Evolutionary conservation across 768 basidiomycete genomes (phyloP).

Genomic region (Cystobasidium tubakii): DNA sequence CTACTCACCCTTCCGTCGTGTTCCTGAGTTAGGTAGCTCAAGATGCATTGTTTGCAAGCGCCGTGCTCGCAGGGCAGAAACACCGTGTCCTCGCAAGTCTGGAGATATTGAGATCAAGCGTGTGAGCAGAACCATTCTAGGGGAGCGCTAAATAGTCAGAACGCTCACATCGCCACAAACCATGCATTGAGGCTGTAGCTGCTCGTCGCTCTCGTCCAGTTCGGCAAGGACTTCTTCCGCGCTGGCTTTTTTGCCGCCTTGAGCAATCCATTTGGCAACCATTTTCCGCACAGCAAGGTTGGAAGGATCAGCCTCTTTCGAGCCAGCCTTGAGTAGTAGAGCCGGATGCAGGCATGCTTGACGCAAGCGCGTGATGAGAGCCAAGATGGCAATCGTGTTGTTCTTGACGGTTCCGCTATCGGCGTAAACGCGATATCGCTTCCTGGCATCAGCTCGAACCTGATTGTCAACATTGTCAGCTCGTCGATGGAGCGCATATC

Average conservation of each 20-base stretch:
- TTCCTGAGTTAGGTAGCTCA: constrained; percentile 64
- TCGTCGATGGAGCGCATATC: too few species aligned
- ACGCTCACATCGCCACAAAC: constrained; percentile 48
- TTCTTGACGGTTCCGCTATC: constrained; percentile 58
- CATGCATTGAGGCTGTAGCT: constrained; percentile 82
- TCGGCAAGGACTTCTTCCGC: constrained; percentile 53
- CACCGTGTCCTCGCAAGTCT: constrained; percentile 62
- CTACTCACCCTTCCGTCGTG: constrained; percentile 52
- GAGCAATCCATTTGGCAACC: constrained; percentile 38
- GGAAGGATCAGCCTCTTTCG: constrained; percentile 47
- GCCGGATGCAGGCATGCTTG: constrained; percentile 87
- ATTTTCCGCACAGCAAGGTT: constrained; percentile 38
- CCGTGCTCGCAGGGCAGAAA: constrained; percentile 75
- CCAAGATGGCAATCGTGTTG: constrained; percentile 56
- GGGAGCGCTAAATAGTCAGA: not conserved
- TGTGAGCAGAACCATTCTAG: not conserved
- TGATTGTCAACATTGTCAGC: not conserved
- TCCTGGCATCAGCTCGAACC: constrained; percentile 69
- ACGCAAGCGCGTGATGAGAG: constrained; percentile 87
- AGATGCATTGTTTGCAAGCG: constrained; percentile 86
- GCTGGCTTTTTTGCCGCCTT: constrained; percentile 51
- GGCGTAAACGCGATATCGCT: constrained; percentile 69
- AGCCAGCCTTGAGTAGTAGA: constrained; percentile 60
- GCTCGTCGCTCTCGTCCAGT: constrained; percentile 50
- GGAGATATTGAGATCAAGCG: constrained; percentile 19